phyloP scores from a whole-genome alignment of 345 rosid species.

The Salix caprea region DNA sequence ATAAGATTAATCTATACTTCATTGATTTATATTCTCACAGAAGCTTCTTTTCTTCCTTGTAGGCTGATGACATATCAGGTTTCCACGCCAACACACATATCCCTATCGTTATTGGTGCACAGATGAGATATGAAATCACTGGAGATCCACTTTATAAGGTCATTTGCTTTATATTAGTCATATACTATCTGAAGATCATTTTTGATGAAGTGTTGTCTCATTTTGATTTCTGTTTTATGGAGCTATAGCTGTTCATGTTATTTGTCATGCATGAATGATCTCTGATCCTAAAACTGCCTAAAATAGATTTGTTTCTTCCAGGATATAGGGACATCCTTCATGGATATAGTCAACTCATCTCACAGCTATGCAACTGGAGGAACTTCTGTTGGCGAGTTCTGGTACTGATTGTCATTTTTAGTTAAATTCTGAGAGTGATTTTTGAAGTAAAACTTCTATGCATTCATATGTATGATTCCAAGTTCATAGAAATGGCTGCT shows the following conservation, averaged over 20 bases:
- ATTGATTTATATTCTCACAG: background rate
- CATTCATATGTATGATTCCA: background rate
- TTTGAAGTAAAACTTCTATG: background rate
- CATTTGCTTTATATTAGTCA: constrained; percentile 7
- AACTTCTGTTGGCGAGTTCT: constrained; percentile 72
- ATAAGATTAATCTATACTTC: no score
- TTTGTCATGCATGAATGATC: background rate
- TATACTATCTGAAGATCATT: background rate
- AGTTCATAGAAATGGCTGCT: background rate
- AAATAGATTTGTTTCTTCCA: constrained; percentile 27
- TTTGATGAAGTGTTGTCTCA: background rate
- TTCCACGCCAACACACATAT: constrained; percentile 92
- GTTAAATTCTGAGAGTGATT: background rate
- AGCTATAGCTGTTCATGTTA: background rate
- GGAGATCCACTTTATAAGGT: constrained; percentile 90
- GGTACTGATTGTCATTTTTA: constrained; percentile 43
- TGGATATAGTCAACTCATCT: constrained; percentile 80
- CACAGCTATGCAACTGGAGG: constrained; percentile 94
- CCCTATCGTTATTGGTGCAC: constrained; percentile 85
- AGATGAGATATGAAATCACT: constrained; percentile 87
- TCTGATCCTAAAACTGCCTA: no score
- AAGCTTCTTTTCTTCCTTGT: constrained; percentile 18
- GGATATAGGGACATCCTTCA: constrained; percentile 69
- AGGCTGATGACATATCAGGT: constrained; percentile 91
- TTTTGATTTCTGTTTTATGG: background rate